These are phyloP conservation scores for Zygoascus tannicola DNA, from an alignment of 805 yeast genomes.

Conservation along the genomic window DNA sequence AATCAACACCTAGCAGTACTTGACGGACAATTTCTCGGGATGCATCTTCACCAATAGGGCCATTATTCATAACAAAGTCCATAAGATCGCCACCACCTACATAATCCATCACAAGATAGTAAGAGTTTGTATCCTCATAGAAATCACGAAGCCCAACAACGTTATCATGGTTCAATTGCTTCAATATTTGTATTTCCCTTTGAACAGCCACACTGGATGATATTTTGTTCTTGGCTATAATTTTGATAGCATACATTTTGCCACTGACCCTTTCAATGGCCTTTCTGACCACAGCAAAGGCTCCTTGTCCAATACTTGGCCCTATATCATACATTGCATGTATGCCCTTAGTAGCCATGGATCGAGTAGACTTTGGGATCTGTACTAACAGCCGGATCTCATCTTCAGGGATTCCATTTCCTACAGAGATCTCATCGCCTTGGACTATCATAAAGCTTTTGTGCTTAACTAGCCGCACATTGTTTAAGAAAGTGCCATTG, in stretches of 20 bases:
- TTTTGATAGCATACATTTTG: conserved; percentile 80
- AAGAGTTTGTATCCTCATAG: conserved; percentile 71
- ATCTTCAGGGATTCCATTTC: conserved; percentile 74
- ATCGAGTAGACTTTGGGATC: conserved; percentile 28
- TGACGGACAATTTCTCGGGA: conserved; percentile 81
- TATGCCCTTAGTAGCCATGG: conserved; percentile 40
- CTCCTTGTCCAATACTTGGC: conserved; percentile 92
- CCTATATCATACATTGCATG: conserved; percentile 64
- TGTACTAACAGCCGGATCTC: conserved; percentile 41
- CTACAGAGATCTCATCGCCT: conserved; percentile 90
- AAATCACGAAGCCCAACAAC: conserved; percentile 76
- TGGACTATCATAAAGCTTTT: conserved; percentile 74
- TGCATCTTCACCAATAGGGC: conserved; percentile 79
- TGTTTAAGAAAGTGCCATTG: conserved; percentile 86
- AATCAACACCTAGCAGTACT: conserved; percentile 70
- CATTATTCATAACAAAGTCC: conserved; percentile 93
- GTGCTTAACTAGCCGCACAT: conserved; percentile 59
- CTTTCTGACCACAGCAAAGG: conserved; percentile 90
- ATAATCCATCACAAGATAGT: conserved; percentile 89
- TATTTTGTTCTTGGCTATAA: conserved; percentile 73
- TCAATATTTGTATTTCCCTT: conserved; percentile 74
- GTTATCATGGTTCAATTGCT: conserved; percentile 71
- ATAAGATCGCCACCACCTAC: conserved; percentile 95
- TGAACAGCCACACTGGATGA: conserved; percentile 71
- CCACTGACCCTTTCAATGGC: conserved; percentile 84